Percentiles rank a stretch among this genome's conserved stretches.
Evolutionary conservation across 805 yeast species (phyloP).

Genomic region (Brettanomyces sp.): DNA sequence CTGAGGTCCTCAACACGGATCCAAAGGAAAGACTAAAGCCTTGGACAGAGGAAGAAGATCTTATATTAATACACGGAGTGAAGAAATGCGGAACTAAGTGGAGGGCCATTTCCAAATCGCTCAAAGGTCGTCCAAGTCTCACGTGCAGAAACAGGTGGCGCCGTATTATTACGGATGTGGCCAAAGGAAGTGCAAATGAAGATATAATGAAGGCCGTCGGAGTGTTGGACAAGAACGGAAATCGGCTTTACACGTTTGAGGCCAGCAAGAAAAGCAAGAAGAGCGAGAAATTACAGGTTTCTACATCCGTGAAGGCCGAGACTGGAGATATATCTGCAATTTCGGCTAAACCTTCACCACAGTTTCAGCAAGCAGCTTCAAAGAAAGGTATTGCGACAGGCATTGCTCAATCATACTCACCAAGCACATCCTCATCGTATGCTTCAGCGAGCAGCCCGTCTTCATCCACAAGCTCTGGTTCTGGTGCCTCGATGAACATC

Average conservation of each 20-base stretch:
- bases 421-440: not conserved
- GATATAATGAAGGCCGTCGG: constrained; percentile 53
- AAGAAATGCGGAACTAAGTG: constrained; percentile 76
- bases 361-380: not conserved
- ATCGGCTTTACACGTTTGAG: constrained; percentile 6
- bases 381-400: not conserved
- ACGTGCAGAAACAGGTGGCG: constrained; percentile 93
- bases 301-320: not conserved
- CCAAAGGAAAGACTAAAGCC: constrained; percentile 68
- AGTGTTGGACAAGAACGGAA: constrained; percentile 18
- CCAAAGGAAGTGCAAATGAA: constrained; percentile 51
- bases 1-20: constrained; percentile 78
- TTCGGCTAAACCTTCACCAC: not conserved
- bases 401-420: not conserved
- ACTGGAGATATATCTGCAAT: not conserved
- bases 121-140: constrained; percentile 75
- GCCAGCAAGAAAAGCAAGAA: not conserved
- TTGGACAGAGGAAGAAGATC: constrained; percentile 76
- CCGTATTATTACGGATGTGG: constrained; percentile 69
- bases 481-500: not conserved
- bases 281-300: not conserved
- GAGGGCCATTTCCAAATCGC: constrained; percentile 66
- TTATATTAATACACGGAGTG: constrained; percentile 56
- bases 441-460: not conserved
- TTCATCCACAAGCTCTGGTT: not conserved